Percentiles rank a stretch among this genome's conserved stretches.
Conservation (phyloP, 805 yeast species). For the Kodamaea restingae region DNA sequence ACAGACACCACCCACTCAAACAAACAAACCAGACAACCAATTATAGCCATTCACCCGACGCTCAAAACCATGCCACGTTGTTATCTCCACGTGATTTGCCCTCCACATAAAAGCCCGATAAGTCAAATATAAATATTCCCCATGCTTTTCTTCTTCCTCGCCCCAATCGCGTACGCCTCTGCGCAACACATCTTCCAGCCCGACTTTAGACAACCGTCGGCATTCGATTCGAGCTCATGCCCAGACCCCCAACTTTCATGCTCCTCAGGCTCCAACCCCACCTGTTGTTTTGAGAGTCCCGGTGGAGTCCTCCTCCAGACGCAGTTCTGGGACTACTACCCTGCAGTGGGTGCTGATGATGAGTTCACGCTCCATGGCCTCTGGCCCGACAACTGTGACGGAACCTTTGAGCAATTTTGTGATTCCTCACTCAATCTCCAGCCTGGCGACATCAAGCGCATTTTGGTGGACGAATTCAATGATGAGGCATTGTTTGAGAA, state of each 20-base stretch:
- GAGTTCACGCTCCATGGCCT: constrained; percentile 79
- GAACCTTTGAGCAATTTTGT: constrained; percentile 78
- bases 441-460: constrained; percentile 37
- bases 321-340: constrained; percentile 89
- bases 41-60: too few species aligned
- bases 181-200: background rate
- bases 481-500: constrained; percentile 51
- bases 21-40: too few species aligned
- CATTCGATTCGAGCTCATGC: constrained; percentile 30
- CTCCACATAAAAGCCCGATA: background rate
- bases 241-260: constrained; percentile 66
- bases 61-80: too few species aligned
- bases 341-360: constrained; percentile 65
- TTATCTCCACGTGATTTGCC: constrained; percentile 5
- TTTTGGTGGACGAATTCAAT: constrained; percentile 32
- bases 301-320: constrained; percentile 82
- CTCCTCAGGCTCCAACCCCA: constrained; percentile 24
- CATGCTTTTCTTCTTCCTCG: background rate
- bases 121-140: background rate
- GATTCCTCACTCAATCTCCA: constrained; percentile 39
- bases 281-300: constrained; percentile 83
- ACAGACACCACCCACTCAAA: too few species aligned
- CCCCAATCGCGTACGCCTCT: background rate
- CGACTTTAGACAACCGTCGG: background rate
- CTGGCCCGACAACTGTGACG: constrained; percentile 89